These are phyloP conservation scores for Yamadazyma laniorum DNA, from an alignment of 805 yeast species.

Conservation along the genomic window DNA sequence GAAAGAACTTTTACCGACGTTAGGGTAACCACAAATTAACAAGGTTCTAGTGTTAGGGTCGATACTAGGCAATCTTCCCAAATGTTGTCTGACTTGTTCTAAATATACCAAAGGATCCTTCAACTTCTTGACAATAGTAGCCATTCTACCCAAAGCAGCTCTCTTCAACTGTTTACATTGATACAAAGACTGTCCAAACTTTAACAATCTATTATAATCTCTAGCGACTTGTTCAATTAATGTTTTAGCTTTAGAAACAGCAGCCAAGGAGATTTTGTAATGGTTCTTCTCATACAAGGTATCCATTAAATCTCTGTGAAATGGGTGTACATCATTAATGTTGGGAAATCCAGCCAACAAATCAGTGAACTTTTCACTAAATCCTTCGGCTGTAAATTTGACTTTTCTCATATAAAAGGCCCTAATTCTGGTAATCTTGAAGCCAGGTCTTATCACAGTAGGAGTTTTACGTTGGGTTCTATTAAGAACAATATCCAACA, in stretches of 20 bases:
- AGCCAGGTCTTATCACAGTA: slow-evolving; percentile 96
- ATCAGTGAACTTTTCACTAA: slow-evolving; percentile 86
- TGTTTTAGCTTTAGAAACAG: slow-evolving; percentile 89
- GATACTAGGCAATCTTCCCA: slow-evolving; percentile 96
- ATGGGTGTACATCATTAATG: slow-evolving; percentile 96
- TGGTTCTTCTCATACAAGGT: slow-evolving; percentile 97
- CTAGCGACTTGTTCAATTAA: slow-evolving; percentile 94
- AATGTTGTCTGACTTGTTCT: slow-evolving; percentile 98
- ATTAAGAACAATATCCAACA: slow-evolving; percentile 94
- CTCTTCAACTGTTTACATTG: slow-evolving; percentile 98
- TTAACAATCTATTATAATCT: slow-evolving; percentile 89
- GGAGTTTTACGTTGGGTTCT: slow-evolving; percentile 99
- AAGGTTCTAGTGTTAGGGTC: slow-evolving; percentile 98
- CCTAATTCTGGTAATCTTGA: slow-evolving; percentile 92
- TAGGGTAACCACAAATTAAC: slow-evolving; percentile 97
- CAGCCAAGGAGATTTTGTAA: slow-evolving; percentile 94
- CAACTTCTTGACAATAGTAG: slow-evolving; percentile 91
- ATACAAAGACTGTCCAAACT: slow-evolving; percentile 95
- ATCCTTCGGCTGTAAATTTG: slow-evolving; percentile 93
- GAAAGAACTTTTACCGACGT: slow-evolving; percentile 97
- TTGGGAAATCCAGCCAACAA: slow-evolving; percentile 88
- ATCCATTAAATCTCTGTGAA: slow-evolving; percentile 97
- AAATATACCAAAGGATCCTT: slow-evolving; percentile 91
- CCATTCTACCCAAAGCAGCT: slow-evolving; percentile 99
- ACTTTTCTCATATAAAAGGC: slow-evolving; percentile 98